Evolutionary conservation across 176 grass and related monocot genomes (phyloP).

Genomic region (Avena eriantha): DNA sequence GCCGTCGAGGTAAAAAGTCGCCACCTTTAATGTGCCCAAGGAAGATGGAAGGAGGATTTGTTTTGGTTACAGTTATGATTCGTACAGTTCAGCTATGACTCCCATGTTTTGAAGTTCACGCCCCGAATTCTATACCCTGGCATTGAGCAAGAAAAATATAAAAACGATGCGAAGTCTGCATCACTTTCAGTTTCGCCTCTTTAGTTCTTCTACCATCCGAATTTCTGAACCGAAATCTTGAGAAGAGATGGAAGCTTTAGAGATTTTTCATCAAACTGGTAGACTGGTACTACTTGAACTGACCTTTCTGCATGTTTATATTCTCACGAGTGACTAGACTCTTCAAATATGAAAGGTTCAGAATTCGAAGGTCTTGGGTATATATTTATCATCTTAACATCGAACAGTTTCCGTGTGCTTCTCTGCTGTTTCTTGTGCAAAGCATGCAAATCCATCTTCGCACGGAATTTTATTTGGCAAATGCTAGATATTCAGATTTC

Average conservation of each 20-base stretch:
- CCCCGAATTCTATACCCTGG: not conserved
- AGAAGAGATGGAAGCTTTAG: not conserved
- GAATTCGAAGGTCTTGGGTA: not conserved
- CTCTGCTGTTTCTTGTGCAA: not conserved
- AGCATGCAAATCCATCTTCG: not conserved
- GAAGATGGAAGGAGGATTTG: not conserved
- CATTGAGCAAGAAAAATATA: not conserved
- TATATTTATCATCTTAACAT: not conserved
- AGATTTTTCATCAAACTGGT: not conserved
- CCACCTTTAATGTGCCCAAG: not conserved
- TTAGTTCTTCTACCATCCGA: not conserved
- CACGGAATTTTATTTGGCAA: not conserved
- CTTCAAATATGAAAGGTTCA: not conserved
- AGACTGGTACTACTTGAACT: not conserved
- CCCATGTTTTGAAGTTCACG: not conserved
- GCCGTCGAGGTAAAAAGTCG: conserved; percentile 31
- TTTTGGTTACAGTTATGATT: not conserved
- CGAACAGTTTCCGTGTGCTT: not conserved
- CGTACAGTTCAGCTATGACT: not conserved
- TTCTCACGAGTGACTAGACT: not conserved
- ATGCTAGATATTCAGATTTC: not conserved
- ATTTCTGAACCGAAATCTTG: not conserved
- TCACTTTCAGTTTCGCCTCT: not conserved
- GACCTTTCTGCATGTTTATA: not conserved
- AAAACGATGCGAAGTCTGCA: not conserved